These are phyloP conservation scores for Arabidopsis thaliana DNA, from an alignment of 345 rosid species.

Conservation along the genomic window TAIR10.1 NC_003074.8:2107501-2108000, in stretches of 20 bases:
- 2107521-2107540: conserved; percentile 90
- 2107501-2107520: conserved; percentile 91
- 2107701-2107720: conserved; percentile 90
- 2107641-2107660: conserved; percentile 4
- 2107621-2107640: conserved; percentile 24
- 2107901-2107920: conserved; percentile 21
- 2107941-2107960: neutral
- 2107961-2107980: neutral
- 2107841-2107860: conserved; percentile 95
- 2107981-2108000: conserved; percentile 22
- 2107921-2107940: conserved; percentile 19
- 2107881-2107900: conserved; percentile 8
- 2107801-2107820: conserved; percentile 83
- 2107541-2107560: conserved; percentile 80
- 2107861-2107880: conserved; percentile 79
- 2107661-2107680: conserved; percentile 56
- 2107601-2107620: conserved; percentile 39
- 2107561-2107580: conserved; percentile 77
- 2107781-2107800: conserved; percentile 53
- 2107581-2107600: conserved; percentile 91
- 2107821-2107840: conserved; percentile 88
- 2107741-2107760: conserved; percentile 76
- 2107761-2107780: conserved; percentile 53
- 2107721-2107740: conserved; percentile 89
- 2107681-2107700: conserved; percentile 94